Conservation (phyloP, 352 stramenopile genomes). For the Phytophthora colocasiae region DNA sequence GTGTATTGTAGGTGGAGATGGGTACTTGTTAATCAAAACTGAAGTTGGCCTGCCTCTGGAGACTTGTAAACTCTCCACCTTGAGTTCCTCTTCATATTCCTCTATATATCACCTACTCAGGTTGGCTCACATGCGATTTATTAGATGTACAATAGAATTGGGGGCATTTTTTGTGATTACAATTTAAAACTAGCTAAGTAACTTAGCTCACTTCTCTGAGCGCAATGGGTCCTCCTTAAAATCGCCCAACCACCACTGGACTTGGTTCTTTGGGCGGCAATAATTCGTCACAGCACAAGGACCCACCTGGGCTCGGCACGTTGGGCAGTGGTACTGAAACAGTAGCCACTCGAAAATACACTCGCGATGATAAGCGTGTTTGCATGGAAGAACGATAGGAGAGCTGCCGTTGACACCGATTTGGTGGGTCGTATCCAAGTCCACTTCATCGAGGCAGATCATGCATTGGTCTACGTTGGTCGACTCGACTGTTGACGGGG, state of each 20-base stretch:
- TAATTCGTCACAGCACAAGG: constrained; percentile 46
- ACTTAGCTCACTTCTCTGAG: not conserved
- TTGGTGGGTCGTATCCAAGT: constrained; percentile 25
- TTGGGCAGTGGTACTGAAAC: constrained; percentile 71
- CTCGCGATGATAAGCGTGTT: constrained; percentile 71
- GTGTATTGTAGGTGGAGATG: not conserved
- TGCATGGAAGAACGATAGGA: constrained; percentile 62
- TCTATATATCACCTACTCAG: no score
- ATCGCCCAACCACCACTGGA: constrained; percentile 69
- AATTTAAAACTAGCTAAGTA: no score
- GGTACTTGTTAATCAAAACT: constrained; percentile 14
- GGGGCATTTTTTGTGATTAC: no score
- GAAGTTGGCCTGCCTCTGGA: constrained; percentile 18
- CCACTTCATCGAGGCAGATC: constrained; percentile 60
- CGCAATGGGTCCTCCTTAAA: constrained; percentile 56
- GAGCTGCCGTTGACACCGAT: constrained; percentile 25
- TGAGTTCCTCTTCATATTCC: no score
- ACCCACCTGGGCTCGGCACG: constrained; percentile 61
- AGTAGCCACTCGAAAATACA: constrained; percentile 82
- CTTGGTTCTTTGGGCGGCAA: constrained; percentile 50
- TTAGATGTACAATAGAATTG: no score
- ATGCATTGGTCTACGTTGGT: constrained; percentile 43
- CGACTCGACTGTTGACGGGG: constrained; percentile 17
- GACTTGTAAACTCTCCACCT: constrained; percentile 3
- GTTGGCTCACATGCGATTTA: no score